Conservation (phyloP, 805 yeast species). For the Ascoidea asiatica region DNA sequence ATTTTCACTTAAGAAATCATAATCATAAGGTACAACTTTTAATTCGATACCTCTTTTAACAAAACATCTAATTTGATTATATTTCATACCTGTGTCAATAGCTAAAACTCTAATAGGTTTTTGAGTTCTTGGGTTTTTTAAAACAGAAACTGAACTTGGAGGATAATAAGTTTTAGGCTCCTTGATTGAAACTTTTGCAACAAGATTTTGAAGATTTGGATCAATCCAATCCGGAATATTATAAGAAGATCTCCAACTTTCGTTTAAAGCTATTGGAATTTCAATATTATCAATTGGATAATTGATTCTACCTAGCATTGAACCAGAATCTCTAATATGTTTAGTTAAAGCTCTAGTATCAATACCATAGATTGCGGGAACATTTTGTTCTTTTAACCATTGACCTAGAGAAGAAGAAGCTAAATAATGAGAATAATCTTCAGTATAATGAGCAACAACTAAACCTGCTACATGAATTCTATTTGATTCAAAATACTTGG, state of each 20-base stretch:
- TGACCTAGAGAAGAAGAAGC: slow-evolving; percentile 86
- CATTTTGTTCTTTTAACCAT: slow-evolving; percentile 84
- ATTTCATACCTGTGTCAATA: slow-evolving; percentile 96
- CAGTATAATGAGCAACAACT: slow-evolving; percentile 93
- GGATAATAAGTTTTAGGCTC: slow-evolving; percentile 73
- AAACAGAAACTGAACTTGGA: slow-evolving; percentile 32
- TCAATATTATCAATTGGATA: slow-evolving; percentile 18
- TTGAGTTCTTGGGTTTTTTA: slow-evolving; percentile 52
- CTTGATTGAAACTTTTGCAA: slow-evolving; percentile 75
- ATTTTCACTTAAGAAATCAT: slow-evolving; percentile 65
- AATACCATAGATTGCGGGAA: slow-evolving; percentile 96
- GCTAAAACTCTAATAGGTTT: slow-evolving; percentile 74
- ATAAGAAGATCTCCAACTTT: slow-evolving; percentile 49
- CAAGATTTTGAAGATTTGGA: slow-evolving; percentile 86
- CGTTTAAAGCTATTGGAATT: slow-evolving; percentile 21
- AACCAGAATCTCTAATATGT: slow-evolving; percentile 83
- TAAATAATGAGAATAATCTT: slow-evolving; percentile 85
- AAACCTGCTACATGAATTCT: slow-evolving; percentile 93
- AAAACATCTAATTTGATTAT: slow-evolving; percentile 94
- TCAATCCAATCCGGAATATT: slow-evolving; percentile 81
- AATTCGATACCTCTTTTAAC: slow-evolving; percentile 93
- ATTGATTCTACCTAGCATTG: slow-evolving; percentile 75
- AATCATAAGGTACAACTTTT: slow-evolving; percentile 91
- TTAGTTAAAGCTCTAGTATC: slow-evolving; percentile 95
- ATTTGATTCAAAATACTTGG: slow-evolving; percentile 87